Evolutionary conservation across 768 basidiomycete species (phyloP).

Genomic region (Tulasnella sp.): DNA sequence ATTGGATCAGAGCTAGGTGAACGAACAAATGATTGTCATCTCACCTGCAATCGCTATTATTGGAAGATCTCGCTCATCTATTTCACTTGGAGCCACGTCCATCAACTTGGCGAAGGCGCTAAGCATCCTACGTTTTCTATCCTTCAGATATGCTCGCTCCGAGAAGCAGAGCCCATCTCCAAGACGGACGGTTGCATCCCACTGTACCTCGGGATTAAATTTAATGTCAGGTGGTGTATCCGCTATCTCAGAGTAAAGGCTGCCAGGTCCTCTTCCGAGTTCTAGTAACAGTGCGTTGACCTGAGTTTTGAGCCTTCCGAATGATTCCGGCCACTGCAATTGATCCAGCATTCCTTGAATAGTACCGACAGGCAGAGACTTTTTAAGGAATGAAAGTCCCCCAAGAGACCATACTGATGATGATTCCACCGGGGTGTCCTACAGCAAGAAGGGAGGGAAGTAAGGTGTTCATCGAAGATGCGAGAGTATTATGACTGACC

Average conservation of each 20-base stretch:
- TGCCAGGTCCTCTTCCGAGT: slow-evolving; percentile 20
- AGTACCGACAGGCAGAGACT: too few species aligned
- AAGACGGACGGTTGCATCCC: slow-evolving; percentile 24
- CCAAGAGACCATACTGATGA: too few species aligned
- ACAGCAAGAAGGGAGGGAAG: too few species aligned
- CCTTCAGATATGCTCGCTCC: slow-evolving; percentile 23
- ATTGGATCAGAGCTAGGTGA: not conserved
- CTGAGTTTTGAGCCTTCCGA: not conserved
- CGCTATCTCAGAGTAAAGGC: slow-evolving; percentile 21
- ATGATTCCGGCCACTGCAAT: slow-evolving; percentile 7
- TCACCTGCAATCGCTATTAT: slow-evolving; percentile 23
- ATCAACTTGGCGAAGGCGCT: slow-evolving; percentile 22
- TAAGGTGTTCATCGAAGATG: too few species aligned
- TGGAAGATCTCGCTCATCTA: slow-evolving; percentile 25
- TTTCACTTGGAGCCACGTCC: slow-evolving; percentile 20
- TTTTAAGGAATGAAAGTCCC: slow-evolving; percentile 3
- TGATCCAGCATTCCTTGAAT: not conserved
- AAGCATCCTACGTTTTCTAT: slow-evolving; percentile 21
- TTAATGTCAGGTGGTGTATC: slow-evolving; percentile 18
- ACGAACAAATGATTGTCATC: not conserved
- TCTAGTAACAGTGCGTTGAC: slow-evolving; percentile 17
- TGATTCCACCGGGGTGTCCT: too few species aligned
- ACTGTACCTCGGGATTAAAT: slow-evolving; percentile 23
- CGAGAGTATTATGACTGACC: too few species aligned
- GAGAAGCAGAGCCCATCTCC: slow-evolving; percentile 22